Conservation (phyloP, 345 rosid genomes). For the Dipteronia dyeriana region DNA sequence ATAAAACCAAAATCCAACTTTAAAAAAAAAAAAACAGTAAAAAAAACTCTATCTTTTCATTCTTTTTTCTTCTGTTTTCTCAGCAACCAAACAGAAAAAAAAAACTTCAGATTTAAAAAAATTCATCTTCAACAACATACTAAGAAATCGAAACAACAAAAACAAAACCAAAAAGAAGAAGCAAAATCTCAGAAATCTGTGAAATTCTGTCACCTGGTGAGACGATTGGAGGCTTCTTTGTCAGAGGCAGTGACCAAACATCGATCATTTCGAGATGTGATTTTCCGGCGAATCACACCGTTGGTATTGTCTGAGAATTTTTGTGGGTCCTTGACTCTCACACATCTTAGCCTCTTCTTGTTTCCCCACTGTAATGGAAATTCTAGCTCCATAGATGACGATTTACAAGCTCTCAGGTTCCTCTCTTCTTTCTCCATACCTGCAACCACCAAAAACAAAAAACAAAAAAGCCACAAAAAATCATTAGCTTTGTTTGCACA, state of each 20-base stretch:
- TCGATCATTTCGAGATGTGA: slow-evolving; percentile 46
- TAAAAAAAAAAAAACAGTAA: background rate
- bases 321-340: slow-evolving; percentile 65
- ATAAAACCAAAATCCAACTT: background rate
- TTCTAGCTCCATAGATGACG: slow-evolving; percentile 45
- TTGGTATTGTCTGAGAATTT: slow-evolving; percentile 44
- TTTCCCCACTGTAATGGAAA: slow-evolving; percentile 73
- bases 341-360: slow-evolving; percentile 74
- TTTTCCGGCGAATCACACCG: slow-evolving; percentile 47
- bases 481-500: background rate
- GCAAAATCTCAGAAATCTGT: background rate
- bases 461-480: background rate
- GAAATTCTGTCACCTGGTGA: slow-evolving; percentile 44
- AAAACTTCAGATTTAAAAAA: background rate
- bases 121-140: background rate
- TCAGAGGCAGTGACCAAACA: slow-evolving; percentile 34
- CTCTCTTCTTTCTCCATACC: slow-evolving; percentile 54
- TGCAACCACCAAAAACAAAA: slow-evolving; percentile 5
- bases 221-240: slow-evolving; percentile 44
- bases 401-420: slow-evolving; percentile 41
- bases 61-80: slow-evolving; percentile 13
- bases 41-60: background rate
- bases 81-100: slow-evolving; percentile 14
- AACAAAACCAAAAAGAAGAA: background rate
- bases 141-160: background rate